Conservation (phyloP, 441 rosid species). For the Adansonia grandidieri region DNA sequence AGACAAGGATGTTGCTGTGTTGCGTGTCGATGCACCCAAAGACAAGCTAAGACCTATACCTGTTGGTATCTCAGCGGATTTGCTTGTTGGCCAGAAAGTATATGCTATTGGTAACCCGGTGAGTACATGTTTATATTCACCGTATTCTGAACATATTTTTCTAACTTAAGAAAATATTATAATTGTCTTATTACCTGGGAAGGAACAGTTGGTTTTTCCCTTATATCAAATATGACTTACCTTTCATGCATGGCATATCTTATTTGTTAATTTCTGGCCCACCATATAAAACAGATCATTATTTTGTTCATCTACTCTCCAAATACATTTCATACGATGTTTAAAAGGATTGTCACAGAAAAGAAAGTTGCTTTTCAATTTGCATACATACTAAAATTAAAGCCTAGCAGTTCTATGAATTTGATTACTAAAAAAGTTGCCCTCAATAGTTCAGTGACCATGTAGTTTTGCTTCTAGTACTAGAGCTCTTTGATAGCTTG, state of each 20-base stretch:
- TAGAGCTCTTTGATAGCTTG: neutral
- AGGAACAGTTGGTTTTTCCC: neutral
- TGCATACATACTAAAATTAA: neutral
- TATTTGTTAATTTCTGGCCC: neutral
- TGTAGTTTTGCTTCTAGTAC: neutral
- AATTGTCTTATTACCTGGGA: neutral
- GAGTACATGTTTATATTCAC: conserved; percentile 38
- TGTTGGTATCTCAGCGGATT: conserved; percentile 88
- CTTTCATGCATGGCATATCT: neutral
- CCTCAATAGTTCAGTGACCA: neutral
- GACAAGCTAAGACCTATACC: conserved; percentile 85
- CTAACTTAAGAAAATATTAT: neutral
- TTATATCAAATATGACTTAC: neutral
- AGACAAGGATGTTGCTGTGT: conserved; percentile 96
- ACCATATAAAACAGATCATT: neutral
- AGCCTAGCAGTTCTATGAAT: conserved; percentile 3
- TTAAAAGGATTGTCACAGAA: neutral
- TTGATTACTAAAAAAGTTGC: neutral
- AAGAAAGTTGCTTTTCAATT: neutral
- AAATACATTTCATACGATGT: neutral
- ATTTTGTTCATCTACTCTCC: neutral
- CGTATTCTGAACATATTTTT: neutral
- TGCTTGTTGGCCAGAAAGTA: conserved; percentile 98
- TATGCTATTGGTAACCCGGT: conserved; percentile 97
- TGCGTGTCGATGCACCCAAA: conserved; percentile 73